These are phyloP conservation scores for Yamagishiella unicocca DNA, from an alignment of 139 green algal species.

Conservation along the genomic window DNA sequence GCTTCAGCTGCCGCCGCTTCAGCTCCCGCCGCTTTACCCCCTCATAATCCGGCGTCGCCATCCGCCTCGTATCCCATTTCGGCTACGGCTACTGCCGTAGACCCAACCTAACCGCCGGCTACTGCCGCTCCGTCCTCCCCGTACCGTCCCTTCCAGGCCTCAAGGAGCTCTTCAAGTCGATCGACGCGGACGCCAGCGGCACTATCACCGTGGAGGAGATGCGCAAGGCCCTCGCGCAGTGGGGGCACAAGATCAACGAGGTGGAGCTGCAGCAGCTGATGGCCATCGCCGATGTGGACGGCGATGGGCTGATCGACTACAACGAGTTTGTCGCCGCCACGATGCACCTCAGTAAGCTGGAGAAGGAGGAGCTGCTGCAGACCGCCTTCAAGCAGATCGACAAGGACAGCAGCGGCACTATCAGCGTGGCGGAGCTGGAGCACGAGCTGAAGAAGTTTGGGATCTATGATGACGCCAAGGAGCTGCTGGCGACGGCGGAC, in stretches of 20 bases:
- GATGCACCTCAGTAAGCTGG: slow-evolving; percentile 86
- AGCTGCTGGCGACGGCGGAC: slow-evolving; percentile 64
- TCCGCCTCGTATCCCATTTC: too few relatives aligned
- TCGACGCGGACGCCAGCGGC: slow-evolving; percentile 82
- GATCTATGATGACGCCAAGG: slow-evolving; percentile 71
- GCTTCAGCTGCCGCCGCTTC: slow-evolving; percentile 10
- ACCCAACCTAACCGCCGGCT: too few relatives aligned
- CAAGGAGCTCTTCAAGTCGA: slow-evolving; percentile 84
- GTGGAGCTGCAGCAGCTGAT: slow-evolving; percentile 85
- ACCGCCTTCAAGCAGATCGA: slow-evolving; percentile 71
- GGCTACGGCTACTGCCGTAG: too few relatives aligned
- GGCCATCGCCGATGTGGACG: slow-evolving; percentile 85
- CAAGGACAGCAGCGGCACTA: slow-evolving; percentile 73
- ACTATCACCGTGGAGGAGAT: slow-evolving; percentile 88
- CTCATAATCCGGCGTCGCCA: too few relatives aligned
- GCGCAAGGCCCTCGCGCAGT: slow-evolving; percentile 73
- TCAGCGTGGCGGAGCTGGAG: slow-evolving; percentile 76
- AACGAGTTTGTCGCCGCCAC: slow-evolving; percentile 90
- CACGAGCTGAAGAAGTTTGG: slow-evolving; percentile 75
- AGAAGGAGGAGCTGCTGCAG: slow-evolving; percentile 89
- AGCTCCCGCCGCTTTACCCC: slow-evolving; percentile 24
- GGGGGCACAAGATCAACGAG: slow-evolving; percentile 78
- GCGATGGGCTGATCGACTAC: slow-evolving; percentile 93
- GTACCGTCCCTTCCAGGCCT: slow-evolving; percentile 62
- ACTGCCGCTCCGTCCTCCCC: too few relatives aligned